These are phyloP conservation scores for Amyloporia xantha DNA, from an alignment of 768 basidiomycete genomes.

Conservation along the genomic window DNA sequence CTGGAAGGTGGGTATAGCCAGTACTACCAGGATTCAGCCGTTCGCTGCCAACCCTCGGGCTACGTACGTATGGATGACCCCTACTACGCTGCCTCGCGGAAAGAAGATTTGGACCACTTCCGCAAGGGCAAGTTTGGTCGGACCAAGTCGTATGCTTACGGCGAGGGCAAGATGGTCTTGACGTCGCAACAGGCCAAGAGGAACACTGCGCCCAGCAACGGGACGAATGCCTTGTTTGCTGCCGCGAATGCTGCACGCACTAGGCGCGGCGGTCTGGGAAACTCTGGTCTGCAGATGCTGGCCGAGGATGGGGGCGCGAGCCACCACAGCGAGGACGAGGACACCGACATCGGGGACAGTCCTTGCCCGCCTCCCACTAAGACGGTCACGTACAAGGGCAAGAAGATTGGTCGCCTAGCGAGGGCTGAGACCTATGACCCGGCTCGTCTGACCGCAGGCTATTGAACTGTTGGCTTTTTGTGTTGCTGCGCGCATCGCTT, in stretches of 20 bases:
- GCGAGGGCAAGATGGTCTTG: slow-evolving; percentile 53
- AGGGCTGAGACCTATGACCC: slow-evolving; percentile 71
- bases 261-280: slow-evolving; percentile 42
- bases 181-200: slow-evolving; percentile 45
- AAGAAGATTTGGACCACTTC: slow-evolving; percentile 87
- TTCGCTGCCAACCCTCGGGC: slow-evolving; percentile 70
- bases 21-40: slow-evolving; percentile 65
- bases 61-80: slow-evolving; percentile 98
- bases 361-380: slow-evolving; percentile 81
- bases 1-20: slow-evolving; percentile 93
- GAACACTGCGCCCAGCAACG: slow-evolving; percentile 53
- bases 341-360: slow-evolving; percentile 76
- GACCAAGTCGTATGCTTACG: slow-evolving; percentile 88
- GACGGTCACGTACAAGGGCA: slow-evolving; percentile 45
- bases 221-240: slow-evolving; percentile 48
- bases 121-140: slow-evolving; percentile 83
- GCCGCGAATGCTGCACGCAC: slow-evolving; percentile 63
- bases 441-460: slow-evolving; percentile 38
- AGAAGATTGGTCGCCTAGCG: slow-evolving; percentile 45
- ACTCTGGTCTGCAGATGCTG: slow-evolving; percentile 48
- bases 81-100: slow-evolving; percentile 67
- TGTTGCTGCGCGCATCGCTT: neutral
- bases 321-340: slow-evolving; percentile 64
- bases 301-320: slow-evolving; percentile 59
- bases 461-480: too few relatives aligned